These are phyloP conservation scores for Tetrahymena malaccensis DNA, from an alignment of 73 alveolate genomes.

Conservation along the genomic window DNA sequence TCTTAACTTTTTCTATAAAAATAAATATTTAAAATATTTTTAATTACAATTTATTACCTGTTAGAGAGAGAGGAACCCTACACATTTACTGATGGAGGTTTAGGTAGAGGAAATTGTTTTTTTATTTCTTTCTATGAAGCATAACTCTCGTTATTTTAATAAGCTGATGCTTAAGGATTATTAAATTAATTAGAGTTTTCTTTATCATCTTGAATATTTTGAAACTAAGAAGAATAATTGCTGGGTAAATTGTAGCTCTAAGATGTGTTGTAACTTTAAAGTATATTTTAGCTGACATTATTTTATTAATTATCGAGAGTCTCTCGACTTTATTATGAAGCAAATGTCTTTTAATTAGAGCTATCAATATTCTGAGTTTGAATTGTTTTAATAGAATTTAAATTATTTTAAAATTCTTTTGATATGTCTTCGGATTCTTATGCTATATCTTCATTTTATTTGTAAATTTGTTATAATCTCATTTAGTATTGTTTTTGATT, in stretches of 20 bases:
- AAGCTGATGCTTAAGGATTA: not conserved
- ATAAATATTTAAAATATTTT: not conserved
- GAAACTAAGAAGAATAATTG: not conserved
- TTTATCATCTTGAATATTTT: not conserved
- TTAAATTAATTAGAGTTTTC: not conserved
- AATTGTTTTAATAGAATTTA: not conserved
- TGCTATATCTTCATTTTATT: slow-evolving; percentile 45
- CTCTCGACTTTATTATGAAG: not conserved
- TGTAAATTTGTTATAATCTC: slow-evolving; percentile 43
- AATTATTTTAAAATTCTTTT: slow-evolving; percentile 11
- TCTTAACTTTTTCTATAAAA: not conserved
- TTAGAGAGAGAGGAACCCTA: not conserved
- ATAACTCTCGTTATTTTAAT: not conserved
- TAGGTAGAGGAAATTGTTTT: not conserved
- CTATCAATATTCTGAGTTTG: not conserved
- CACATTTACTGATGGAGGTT: not conserved
- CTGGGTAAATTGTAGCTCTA: not conserved
- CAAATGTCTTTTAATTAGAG: not conserved
- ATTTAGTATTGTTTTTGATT: slow-evolving; percentile 64
- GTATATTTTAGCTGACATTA: not conserved
- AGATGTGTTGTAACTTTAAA: not conserved
- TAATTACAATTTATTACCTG: not conserved
- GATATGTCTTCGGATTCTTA: slow-evolving; percentile 43
- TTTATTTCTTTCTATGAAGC: not conserved
- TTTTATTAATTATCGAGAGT: not conserved